Percentiles rank a stretch among this genome's conserved stretches.
Evolutionary conservation across 805 yeast genomes (phyloP).

Genomic region (Phaffomyces thermotolerans): DNA sequence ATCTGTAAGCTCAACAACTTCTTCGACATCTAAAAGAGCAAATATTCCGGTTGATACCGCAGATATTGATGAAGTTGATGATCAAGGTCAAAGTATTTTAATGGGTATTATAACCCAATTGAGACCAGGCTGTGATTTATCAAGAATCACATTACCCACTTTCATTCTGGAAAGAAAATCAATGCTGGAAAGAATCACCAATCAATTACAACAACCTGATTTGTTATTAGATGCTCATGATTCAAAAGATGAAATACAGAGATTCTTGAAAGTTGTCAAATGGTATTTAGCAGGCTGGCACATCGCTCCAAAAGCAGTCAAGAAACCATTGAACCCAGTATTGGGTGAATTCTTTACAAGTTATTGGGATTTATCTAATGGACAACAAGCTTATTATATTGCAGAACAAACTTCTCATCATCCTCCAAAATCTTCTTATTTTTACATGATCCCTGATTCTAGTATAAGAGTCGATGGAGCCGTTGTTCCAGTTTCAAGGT

Average conservation of each 20-base stretch:
- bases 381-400: constrained; percentile 69
- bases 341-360: constrained; percentile 86
- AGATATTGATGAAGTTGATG: constrained; percentile 89
- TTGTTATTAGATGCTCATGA: constrained; percentile 62
- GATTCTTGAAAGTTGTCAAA: constrained; percentile 68
- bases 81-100: constrained; percentile 79
- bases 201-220: constrained; percentile 75
- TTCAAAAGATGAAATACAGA: constrained; percentile 47
- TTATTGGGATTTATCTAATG: constrained; percentile 83
- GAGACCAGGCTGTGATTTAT: constrained; percentile 85
- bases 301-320: constrained; percentile 96
- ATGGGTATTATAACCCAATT: constrained; percentile 85
- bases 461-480: constrained; percentile 85
- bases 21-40: constrained; percentile 1
- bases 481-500: constrained; percentile 78
- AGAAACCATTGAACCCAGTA: constrained; percentile 93
- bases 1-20: neutral
- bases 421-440: constrained; percentile 96
- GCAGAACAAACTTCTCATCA: constrained; percentile 97
- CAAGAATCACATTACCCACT: constrained; percentile 90
- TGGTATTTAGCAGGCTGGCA: constrained; percentile 98
- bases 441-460: constrained; percentile 75
- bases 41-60: constrained; percentile 33
- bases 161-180: constrained; percentile 91
- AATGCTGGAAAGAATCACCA: constrained; percentile 92